phyloP scores from a whole-genome alignment of 1,284 basidiomycete species.

The Fereydounia khargensis region DNA sequence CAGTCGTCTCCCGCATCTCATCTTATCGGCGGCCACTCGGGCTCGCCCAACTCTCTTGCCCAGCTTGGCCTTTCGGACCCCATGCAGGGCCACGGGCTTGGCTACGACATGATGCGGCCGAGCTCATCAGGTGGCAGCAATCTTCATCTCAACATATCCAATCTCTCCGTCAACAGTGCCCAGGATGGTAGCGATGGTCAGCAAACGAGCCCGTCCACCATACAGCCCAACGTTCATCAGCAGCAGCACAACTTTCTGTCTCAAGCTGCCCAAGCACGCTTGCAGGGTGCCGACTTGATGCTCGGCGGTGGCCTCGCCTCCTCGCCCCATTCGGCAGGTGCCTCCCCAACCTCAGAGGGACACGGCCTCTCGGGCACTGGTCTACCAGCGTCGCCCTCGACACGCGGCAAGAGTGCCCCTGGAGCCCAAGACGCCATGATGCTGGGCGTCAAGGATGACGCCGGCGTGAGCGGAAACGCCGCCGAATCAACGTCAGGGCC shows the following conservation, averaged over 20 bases:
- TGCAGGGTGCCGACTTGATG: background rate
- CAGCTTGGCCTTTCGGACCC: no score
- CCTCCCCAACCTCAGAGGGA: constrained; percentile 10
- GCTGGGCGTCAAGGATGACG: no score
- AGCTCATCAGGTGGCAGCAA: constrained; percentile 16
- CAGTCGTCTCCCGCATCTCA: constrained; percentile 12
- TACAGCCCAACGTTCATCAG: background rate
- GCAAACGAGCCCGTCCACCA: background rate
- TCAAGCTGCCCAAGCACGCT: background rate
- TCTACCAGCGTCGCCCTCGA: background rate
- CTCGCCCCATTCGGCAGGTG: constrained; percentile 11
- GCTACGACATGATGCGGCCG: constrained; percentile 5
- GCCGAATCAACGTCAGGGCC: no score
- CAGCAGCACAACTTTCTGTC: constrained; percentile 3
- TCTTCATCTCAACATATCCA: constrained; percentile 31
- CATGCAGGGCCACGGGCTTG: no score
- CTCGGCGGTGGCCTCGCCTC: background rate
- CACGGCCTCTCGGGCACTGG: no score
- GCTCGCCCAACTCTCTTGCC: constrained; percentile 7
- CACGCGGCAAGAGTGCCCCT: background rate
- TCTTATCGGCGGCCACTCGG: constrained; percentile 3
- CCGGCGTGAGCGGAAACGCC: no score
- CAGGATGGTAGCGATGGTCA: no score
- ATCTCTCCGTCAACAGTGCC: constrained; percentile 17
- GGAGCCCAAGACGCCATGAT: constrained; percentile 2